phyloP scores from a whole-genome alignment of 306 rosid species.

The Gillenia trifoliata region DNA sequence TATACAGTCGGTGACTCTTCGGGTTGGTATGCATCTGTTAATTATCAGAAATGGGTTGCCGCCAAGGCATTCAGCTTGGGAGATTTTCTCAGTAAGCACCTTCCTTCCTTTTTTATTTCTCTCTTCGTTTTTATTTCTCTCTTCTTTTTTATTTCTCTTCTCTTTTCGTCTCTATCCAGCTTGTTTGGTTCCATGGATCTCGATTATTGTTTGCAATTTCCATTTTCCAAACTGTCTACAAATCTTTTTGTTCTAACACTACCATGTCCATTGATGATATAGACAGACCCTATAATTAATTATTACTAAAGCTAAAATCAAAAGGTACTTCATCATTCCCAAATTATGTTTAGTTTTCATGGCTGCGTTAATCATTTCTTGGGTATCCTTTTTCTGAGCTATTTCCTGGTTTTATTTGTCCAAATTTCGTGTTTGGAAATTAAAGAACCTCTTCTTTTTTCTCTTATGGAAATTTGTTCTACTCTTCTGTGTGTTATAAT shows the following conservation, averaged over 20 bases:
- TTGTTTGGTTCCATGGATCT: no score
- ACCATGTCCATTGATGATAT: no score
- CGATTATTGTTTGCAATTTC: not conserved
- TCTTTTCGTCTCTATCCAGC: no score
- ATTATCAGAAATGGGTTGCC: constrained; percentile 75
- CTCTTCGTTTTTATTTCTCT: no score
- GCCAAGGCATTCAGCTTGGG: constrained; percentile 70
- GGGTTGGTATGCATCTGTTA: constrained; percentile 75
- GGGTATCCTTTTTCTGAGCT: not conserved
- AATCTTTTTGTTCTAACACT: no score
- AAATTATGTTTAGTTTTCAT: no score
- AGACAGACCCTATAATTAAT: no score
- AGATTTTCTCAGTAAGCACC: constrained; percentile 73
- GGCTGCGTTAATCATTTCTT: not conserved
- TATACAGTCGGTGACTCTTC: constrained; percentile 85
- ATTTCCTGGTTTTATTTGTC: not conserved
- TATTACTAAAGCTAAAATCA: not conserved
- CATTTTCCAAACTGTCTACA: not conserved
- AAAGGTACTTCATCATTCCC: no score
- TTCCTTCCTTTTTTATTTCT: not conserved
- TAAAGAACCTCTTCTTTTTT: no score
- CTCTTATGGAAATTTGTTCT: no score
- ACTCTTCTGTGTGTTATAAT: not conserved
- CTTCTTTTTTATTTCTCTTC: no score
- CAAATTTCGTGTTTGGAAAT: not conserved